These are phyloP conservation scores for Dichomitus squalens DNA, from an alignment of 1,284 basidiomycete genomes.

Conservation along the genomic window DNA sequence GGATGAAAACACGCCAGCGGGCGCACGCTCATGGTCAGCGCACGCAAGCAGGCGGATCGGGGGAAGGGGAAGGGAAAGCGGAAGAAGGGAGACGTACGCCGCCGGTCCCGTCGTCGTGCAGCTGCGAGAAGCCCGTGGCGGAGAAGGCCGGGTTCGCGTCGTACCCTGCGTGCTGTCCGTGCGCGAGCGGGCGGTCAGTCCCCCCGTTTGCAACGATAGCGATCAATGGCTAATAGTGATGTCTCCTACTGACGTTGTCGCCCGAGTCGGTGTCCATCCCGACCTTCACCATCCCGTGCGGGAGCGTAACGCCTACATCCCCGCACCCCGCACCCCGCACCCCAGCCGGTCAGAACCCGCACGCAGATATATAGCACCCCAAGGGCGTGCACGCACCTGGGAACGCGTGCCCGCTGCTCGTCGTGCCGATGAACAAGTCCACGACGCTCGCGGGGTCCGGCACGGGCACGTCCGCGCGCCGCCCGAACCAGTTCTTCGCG, in stretches of 20 bases:
- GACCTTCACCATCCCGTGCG: constrained; percentile 66
- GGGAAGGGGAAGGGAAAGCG: no score
- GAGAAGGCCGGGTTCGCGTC: constrained; percentile 48
- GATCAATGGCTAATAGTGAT: no score
- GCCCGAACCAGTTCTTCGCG: not conserved
- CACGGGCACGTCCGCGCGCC: constrained; percentile 10
- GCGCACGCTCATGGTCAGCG: no score
- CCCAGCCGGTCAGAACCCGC: no score
- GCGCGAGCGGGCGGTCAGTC: no score
- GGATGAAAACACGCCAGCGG: not conserved
- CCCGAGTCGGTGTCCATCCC: constrained; percentile 69
- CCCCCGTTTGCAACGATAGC: no score
- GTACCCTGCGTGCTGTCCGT: constrained; percentile 59
- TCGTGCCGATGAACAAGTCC: constrained; percentile 61
- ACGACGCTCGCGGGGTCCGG: constrained; percentile 40
- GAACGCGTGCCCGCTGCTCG: constrained; percentile 62
- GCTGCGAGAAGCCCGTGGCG: constrained; percentile 61
- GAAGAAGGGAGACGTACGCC: constrained; percentile 40
- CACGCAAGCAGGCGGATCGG: no score
- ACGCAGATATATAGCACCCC: no score
- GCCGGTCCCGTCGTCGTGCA: constrained; percentile 65
- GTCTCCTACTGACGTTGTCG: constrained; percentile 48
- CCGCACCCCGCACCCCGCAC: not conserved
- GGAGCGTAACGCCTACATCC: constrained; percentile 55
- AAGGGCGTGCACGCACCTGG: constrained; percentile 53